Evolutionary conservation across 2,329 filamentous ascomycete genomes (phyloP).

Genomic region (Gaeumannomyces sp.): DNA sequence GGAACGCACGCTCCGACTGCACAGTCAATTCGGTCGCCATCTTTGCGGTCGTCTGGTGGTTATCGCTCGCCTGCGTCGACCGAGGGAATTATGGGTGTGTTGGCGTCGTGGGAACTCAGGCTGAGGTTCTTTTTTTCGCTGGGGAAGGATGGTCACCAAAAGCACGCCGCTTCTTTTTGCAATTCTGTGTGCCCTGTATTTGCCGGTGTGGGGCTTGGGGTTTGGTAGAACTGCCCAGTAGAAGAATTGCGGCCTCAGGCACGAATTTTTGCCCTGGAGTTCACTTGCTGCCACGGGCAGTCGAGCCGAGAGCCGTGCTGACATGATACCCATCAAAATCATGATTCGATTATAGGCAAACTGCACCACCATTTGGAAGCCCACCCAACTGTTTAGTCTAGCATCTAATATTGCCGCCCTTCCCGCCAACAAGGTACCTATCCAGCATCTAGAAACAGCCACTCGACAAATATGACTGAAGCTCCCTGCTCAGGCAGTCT

Average conservation of each 20-base stretch:
- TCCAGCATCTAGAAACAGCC: too few species aligned
- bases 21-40: slow-evolving; percentile 99
- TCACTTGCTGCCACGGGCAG: too few species aligned
- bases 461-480: too few species aligned
- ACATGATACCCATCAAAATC: too few species aligned
- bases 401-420: too few species aligned
- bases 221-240: too few species aligned
- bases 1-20: slow-evolving; percentile 99
- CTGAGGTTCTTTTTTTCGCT: slow-evolving; percentile 5
- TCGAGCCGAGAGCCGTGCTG: too few species aligned
- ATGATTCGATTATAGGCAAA: too few species aligned
- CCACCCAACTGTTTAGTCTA: too few species aligned
- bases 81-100: slow-evolving; percentile 1
- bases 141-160: neutral
- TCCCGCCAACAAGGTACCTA: too few species aligned
- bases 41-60: slow-evolving; percentile 40
- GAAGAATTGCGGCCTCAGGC: neutral
- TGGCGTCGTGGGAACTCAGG: neutral
- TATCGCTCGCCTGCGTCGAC: slow-evolving; percentile 2
- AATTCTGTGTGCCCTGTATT: slow-evolving; percentile 4
- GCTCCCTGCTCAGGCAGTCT: too few species aligned
- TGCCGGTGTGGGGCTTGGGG: slow-evolving; percentile 1
- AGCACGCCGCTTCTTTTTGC: neutral
- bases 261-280: neutral
- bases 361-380: too few species aligned